phyloP scores from a whole-genome alignment of 768 basidiomycete species.

The Collybiopsis confluens region DNA sequence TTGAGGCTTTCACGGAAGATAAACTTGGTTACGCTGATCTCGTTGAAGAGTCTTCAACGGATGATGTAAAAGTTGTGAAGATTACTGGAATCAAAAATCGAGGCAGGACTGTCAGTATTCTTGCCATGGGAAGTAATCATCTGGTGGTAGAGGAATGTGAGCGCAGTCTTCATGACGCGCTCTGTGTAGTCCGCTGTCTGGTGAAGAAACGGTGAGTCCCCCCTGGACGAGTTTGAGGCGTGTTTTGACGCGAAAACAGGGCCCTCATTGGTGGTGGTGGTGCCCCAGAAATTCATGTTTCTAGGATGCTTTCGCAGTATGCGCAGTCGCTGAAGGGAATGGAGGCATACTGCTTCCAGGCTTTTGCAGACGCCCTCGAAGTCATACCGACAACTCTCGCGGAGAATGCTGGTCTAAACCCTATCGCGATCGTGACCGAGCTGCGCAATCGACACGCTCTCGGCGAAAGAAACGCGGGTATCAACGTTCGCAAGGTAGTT shows the following conservation, averaged over 20 bases:
- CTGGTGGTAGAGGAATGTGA: constrained; percentile 96
- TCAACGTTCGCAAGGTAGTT: constrained; percentile 93
- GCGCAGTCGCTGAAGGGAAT: constrained; percentile 94
- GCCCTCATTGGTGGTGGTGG: constrained; percentile 96
- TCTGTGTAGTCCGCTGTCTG: constrained; percentile 97
- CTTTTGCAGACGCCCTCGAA: constrained; percentile 95
- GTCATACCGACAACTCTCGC: constrained; percentile 97
- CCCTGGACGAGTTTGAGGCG: background rate
- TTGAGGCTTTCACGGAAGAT: constrained; percentile 96
- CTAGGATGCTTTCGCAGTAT: constrained; percentile 84
- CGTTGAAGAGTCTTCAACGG: constrained; percentile 80
- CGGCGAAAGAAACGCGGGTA: constrained; percentile 92
- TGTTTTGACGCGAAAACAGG: constrained; percentile 29
- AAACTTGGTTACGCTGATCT: constrained; percentile 96
- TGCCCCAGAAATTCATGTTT: constrained; percentile 97
- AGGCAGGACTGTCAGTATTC: constrained; percentile 91
- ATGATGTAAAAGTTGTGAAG: constrained; percentile 87
- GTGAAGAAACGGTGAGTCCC: constrained; percentile 88
- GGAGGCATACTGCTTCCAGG: constrained; percentile 99
- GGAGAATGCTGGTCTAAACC: constrained; percentile 97
- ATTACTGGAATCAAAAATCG: constrained; percentile 94
- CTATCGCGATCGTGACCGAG: constrained; percentile 97
- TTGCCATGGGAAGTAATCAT: constrained; percentile 90
- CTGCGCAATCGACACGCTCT: constrained; percentile 94
- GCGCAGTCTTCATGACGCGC: constrained; percentile 94